A percentile compares a stretch with the other conserved stretches of the same genome.
phyloP scores from a whole-genome alignment of 129 eudicot genomes.

The Logfia minima region DNA sequence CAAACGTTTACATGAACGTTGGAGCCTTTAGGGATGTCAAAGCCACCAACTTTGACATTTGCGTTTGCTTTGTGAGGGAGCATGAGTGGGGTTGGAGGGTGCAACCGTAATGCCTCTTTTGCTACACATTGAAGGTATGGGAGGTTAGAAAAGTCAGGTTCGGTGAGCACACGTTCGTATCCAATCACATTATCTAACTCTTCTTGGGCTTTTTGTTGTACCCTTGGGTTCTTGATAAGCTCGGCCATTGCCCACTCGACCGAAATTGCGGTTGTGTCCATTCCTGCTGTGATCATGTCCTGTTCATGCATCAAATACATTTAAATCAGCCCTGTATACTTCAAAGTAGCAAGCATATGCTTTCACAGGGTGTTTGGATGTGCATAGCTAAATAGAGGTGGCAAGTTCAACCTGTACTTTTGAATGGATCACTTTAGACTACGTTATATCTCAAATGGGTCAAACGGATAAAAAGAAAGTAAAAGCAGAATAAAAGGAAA shows the following conservation, averaged over 20 bases:
- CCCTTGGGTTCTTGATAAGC: constrained; percentile 69
- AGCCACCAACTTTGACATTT: constrained; percentile 68
- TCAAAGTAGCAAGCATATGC: not conserved
- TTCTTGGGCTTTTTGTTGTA: constrained; percentile 70
- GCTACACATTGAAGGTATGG: constrained; percentile 67
- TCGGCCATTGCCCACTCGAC: constrained; percentile 95
- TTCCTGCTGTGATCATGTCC: constrained; percentile 90
- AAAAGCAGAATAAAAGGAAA: not conserved
- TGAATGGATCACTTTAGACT: not conserved
- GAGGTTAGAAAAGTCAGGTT: constrained; percentile 60
- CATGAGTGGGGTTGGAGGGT: constrained; percentile 89
- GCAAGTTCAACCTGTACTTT: no score
- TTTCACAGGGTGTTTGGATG: not conserved
- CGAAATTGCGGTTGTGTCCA: constrained; percentile 67
- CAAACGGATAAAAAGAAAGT: not conserved
- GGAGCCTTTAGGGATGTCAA: constrained; percentile 71
- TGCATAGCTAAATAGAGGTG: not conserved
- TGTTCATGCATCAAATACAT: constrained; percentile 28
- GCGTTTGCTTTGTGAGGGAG: constrained; percentile 66
- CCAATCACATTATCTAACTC: constrained; percentile 65
- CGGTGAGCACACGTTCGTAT: constrained; percentile 53
- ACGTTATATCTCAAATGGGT: not conserved
- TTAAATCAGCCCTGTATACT: not conserved
- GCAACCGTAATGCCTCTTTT: constrained; percentile 68
- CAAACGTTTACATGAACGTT: constrained; percentile 68